Percentiles rank a stretch among this genome's conserved stretches.
These are phyloP conservation scores for Neobulgaria alba DNA, from an alignment of 2,329 filamentous ascomycete genomes.

Conservation along the genomic window DNA sequence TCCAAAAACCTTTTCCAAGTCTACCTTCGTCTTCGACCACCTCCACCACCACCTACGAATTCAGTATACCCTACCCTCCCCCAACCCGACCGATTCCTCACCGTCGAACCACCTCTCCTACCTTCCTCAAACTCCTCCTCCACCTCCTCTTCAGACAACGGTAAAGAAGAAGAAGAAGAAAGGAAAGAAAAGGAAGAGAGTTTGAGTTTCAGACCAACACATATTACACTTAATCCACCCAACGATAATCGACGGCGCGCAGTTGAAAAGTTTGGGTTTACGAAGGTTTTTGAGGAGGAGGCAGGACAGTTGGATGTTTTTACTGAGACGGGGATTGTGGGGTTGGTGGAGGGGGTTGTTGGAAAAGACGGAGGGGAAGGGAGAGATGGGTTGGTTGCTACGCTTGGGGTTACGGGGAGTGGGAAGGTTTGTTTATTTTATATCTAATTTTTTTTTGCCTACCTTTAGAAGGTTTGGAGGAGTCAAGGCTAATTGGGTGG, in stretches of 20 bases:
- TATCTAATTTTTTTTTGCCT: neutral
- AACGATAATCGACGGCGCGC: constrained; percentile 76
- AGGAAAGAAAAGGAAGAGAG: too few relatives aligned
- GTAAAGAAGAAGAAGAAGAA: too few relatives aligned
- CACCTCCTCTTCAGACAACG: too few relatives aligned
- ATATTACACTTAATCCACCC: constrained; percentile 72
- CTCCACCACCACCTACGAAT: constrained; percentile 26
- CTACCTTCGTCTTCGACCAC: constrained; percentile 74
- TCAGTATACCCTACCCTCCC: constrained; percentile 7
- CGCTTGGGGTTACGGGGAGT: constrained; percentile 87
- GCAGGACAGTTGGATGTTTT: constrained; percentile 83
- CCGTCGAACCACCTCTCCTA: constrained; percentile 65
- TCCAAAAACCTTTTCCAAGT: constrained; percentile 72
- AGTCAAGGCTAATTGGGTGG: neutral
- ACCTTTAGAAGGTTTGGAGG: neutral
- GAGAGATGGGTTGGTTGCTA: constrained; percentile 83
- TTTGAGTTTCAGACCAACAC: too few relatives aligned
- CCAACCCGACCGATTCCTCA: constrained; percentile 61
- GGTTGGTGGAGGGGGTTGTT: constrained; percentile 73
- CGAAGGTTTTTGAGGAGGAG: constrained; percentile 82
- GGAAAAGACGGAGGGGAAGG: constrained; percentile 65
- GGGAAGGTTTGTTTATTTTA: constrained; percentile 63
- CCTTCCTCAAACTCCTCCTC: too few relatives aligned
- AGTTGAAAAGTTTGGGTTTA: constrained; percentile 91
- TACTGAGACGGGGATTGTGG: constrained; percentile 64